Conservation (phyloP, 805 yeast genomes). For the Starmerella cellae region DNA sequence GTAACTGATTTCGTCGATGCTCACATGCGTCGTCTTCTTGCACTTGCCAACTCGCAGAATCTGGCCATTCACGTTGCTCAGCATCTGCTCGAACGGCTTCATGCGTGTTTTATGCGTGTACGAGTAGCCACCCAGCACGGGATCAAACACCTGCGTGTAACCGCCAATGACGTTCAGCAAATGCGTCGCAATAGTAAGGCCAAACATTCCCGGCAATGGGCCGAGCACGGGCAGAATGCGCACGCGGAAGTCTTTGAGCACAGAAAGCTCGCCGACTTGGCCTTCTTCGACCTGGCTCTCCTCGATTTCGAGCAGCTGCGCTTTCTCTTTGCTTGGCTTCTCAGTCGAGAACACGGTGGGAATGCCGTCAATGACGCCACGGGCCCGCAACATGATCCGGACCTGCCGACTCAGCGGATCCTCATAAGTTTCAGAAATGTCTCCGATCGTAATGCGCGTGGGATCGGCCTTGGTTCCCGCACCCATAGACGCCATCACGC, state of each 20-base stretch:
- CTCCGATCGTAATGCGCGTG: conserved; percentile 77
- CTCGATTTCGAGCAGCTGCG: conserved; percentile 69
- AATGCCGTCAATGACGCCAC: conserved; percentile 63
- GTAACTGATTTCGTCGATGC: conserved; percentile 60
- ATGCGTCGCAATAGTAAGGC: conserved; percentile 76
- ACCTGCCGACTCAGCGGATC: conserved; percentile 85
- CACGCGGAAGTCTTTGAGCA: conserved; percentile 79
- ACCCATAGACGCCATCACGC: conserved; percentile 87
- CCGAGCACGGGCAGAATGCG: conserved; percentile 92
- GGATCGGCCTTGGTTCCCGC: conserved; percentile 97
- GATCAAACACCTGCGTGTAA: conserved; percentile 43
- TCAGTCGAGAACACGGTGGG: conserved; percentile 88
- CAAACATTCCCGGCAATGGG: conserved; percentile 94
- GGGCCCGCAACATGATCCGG: conserved; percentile 65
- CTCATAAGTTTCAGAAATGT: conserved; percentile 79
- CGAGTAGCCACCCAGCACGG: conserved; percentile 48
- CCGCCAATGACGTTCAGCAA: conserved; percentile 68
- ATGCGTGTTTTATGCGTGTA: conserved; percentile 79
- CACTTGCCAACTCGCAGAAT: conserved; percentile 55
- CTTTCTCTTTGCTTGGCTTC: conserved; percentile 92
- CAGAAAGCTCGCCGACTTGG: conserved; percentile 72
- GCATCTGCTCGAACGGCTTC: conserved; percentile 70
- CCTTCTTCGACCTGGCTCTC: conserved; percentile 73
- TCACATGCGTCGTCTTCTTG: conserved; percentile 58
- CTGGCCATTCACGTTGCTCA: conserved; percentile 78